These are phyloP conservation scores for Suhomyces xylopsoci DNA, from an alignment of 805 yeast genomes.

Conservation along the genomic window DNA sequence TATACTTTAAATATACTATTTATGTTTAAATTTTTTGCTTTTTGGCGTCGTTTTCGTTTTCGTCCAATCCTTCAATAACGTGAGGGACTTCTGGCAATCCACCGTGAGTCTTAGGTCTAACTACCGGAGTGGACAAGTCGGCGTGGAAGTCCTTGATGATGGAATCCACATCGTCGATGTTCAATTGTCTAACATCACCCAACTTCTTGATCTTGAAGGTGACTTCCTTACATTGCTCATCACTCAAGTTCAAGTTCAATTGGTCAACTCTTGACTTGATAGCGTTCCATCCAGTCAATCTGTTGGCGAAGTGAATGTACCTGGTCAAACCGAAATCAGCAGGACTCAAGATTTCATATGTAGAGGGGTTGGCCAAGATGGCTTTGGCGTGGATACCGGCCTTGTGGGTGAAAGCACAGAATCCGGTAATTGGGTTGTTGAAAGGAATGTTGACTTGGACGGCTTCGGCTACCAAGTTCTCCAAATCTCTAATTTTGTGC, in stretches of 20 bases:
- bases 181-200: slow-evolving; percentile 60
- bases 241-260: slow-evolving; percentile 52
- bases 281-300: slow-evolving; percentile 64
- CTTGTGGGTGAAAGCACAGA: slow-evolving; percentile 63
- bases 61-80: slow-evolving; percentile 10
- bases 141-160: slow-evolving; percentile 55
- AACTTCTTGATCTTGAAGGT: slow-evolving; percentile 52
- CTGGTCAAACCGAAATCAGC: slow-evolving; percentile 59
- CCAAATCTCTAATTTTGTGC: slow-evolving; percentile 54
- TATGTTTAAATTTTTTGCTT: slow-evolving; percentile 3
- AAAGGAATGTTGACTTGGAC: slow-evolving; percentile 59
- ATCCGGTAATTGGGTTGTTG: slow-evolving; percentile 62
- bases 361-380: slow-evolving; percentile 60
- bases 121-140: slow-evolving; percentile 34
- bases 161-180: slow-evolving; percentile 60
- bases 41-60: slow-evolving; percentile 2
- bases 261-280: slow-evolving; percentile 61
- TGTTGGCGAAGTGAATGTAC: slow-evolving; percentile 58
- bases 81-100: slow-evolving; percentile 9
- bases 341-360: slow-evolving; percentile 58
- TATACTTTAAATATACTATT: neutral
- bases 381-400: slow-evolving; percentile 66
- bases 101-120: slow-evolving; percentile 14
- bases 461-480: slow-evolving; percentile 56
- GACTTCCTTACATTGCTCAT: slow-evolving; percentile 56